Percentiles rank a stretch among this genome's conserved stretches.
phyloP scores from a whole-genome alignment of 306 rosid genomes.

The Quercus parvula region DNA sequence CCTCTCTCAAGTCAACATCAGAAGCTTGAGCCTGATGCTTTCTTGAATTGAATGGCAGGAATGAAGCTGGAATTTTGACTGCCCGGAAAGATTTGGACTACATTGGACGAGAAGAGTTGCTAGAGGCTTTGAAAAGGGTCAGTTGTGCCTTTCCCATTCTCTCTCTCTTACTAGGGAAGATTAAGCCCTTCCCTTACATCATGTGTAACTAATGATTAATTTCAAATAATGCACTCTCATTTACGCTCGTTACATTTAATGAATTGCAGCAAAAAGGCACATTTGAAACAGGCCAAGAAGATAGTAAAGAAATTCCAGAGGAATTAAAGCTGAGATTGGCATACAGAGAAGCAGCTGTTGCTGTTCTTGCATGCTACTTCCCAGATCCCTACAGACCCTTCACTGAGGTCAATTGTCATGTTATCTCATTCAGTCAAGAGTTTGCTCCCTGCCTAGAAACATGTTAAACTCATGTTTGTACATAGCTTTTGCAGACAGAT shows the following conservation, averaged over 20 bases:
- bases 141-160: slow-evolving; percentile 23
- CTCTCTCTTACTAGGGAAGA: slow-evolving; percentile 27
- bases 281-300: slow-evolving; percentile 99
- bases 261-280: slow-evolving; percentile 95
- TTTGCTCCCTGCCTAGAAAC: slow-evolving; percentile 12
- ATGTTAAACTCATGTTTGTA: slow-evolving; percentile 22
- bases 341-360: slow-evolving; percentile 97
- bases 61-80: slow-evolving; percentile 98
- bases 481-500: slow-evolving; percentile 72
- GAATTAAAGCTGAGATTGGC: slow-evolving; percentile 84
- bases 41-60: slow-evolving; percentile 54
- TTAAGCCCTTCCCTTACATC: slow-evolving; percentile 7
- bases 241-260: slow-evolving; percentile 17
- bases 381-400: slow-evolving; percentile 82
- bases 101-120: slow-evolving; percentile 86
- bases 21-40: slow-evolving; percentile 23
- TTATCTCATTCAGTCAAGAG: slow-evolving; percentile 15
- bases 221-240: slow-evolving; percentile 3
- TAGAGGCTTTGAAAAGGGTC: slow-evolving; percentile 96
- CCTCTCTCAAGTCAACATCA: slow-evolving; percentile 13
- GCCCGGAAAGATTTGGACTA: slow-evolving; percentile 93
- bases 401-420: slow-evolving; percentile 45
- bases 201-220: slow-evolving; percentile 2
- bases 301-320: slow-evolving; percentile 85
- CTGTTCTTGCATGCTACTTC: slow-evolving; percentile 86